These are phyloP conservation scores for Kernera saxatilis DNA, from an alignment of 345 rosid genomes.

Conservation along the genomic window DNA sequence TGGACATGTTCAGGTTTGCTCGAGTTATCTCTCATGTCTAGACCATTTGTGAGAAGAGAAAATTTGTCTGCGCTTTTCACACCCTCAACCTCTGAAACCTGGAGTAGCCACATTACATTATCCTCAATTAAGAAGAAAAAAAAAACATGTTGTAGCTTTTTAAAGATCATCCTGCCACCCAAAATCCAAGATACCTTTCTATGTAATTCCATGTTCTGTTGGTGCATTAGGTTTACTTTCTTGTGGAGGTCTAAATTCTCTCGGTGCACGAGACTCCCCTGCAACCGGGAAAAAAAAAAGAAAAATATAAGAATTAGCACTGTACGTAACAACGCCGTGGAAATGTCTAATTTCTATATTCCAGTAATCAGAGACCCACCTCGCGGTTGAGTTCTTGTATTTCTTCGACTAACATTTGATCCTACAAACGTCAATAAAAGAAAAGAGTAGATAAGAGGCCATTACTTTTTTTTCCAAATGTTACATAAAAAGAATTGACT, in stretches of 20 bases:
- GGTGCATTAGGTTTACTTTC: conserved; percentile 39
- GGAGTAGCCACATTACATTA: conserved; percentile 7
- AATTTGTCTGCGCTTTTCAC: conserved; percentile 37
- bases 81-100: conserved; percentile 63
- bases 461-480: not conserved
- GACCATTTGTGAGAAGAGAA: conserved; percentile 43
- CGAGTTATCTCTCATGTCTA: conserved; percentile 44
- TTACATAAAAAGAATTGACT: not conserved
- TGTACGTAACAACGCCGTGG: not conserved
- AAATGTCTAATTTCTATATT: not conserved
- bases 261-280: conserved; percentile 54
- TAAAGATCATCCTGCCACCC: not conserved
- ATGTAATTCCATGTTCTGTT: conserved; percentile 49
- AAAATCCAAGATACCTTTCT: conserved; percentile 42
- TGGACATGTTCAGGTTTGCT: conserved; percentile 50
- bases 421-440: conserved; percentile 35
- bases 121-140: not conserved
- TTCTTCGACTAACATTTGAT: conserved; percentile 47
- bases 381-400: conserved; percentile 55
- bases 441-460: not conserved
- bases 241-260: conserved; percentile 51
- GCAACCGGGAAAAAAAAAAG: conserved; percentile 6
- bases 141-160: conserved; percentile 10
- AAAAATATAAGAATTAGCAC: not conserved
- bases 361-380: conserved; percentile 29